Conservation (phyloP, 2,329 filamentous ascomycete genomes). For the Xylariaceae sp. region DNA sequence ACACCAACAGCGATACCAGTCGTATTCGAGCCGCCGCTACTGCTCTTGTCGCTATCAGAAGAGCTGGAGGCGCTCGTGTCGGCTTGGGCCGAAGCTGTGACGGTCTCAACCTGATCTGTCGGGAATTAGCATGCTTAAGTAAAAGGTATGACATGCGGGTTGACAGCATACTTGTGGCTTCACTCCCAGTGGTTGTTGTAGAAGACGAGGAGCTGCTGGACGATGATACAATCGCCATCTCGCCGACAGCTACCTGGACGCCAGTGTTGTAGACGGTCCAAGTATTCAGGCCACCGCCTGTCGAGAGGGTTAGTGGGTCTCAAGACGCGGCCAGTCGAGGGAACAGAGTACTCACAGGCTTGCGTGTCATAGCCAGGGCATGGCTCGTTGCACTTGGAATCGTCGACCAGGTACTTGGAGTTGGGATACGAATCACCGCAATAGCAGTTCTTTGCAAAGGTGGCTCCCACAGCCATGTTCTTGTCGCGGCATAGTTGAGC, state of each 20-base stretch:
- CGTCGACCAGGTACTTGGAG: slow-evolving; percentile 41
- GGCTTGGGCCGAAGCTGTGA: slow-evolving; percentile 17
- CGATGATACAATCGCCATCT: slow-evolving; percentile 19
- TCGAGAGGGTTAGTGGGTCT: slow-evolving; percentile 11
- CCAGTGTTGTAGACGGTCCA: slow-evolving; percentile 47
- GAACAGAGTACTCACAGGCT: slow-evolving; percentile 52
- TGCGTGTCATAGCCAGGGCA: slow-evolving; percentile 58
- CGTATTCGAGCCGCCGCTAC: slow-evolving; percentile 53
- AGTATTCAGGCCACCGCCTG: slow-evolving; percentile 35
- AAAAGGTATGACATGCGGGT: too few species aligned
- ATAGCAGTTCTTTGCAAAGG: slow-evolving; percentile 57
- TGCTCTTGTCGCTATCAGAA: slow-evolving; percentile 3
- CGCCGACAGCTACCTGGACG: slow-evolving; percentile 31
- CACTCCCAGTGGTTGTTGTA: slow-evolving; percentile 18
- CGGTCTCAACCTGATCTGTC: slow-evolving; percentile 6
- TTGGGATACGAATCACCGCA: slow-evolving; percentile 67
- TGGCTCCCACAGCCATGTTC: slow-evolving; percentile 51
- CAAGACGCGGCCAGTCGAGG: neutral
- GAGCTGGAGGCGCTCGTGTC: slow-evolving; percentile 1
- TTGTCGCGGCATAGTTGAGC: slow-evolving; percentile 31
- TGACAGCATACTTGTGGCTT: slow-evolving; percentile 8
- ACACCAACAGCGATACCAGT: slow-evolving; percentile 81
- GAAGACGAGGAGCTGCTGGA: slow-evolving; percentile 24
- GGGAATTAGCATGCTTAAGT: neutral
- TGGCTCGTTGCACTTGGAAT: slow-evolving; percentile 53